Evolutionary conservation across 345 rosid species (phyloP).

Genomic region (Jatropha curcas): DNA sequence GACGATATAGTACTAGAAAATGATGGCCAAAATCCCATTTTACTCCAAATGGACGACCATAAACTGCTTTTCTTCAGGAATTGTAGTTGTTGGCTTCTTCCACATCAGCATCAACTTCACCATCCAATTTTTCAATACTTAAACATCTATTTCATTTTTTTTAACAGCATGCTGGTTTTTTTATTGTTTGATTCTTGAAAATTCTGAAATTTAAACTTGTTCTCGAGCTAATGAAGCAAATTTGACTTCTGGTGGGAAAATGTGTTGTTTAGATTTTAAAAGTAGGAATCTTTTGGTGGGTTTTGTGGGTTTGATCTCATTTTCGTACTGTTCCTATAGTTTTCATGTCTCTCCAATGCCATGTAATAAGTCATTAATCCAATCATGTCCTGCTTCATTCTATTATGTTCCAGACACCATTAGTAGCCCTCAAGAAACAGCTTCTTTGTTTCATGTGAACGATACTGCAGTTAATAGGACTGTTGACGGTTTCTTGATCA

Average conservation of each 20-base stretch:
- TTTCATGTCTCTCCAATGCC: constrained; percentile 19
- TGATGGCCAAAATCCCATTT: neutral
- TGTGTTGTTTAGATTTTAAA: constrained; percentile 7
- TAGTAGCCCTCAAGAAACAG: constrained; percentile 24
- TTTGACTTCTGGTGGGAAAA: constrained; percentile 13
- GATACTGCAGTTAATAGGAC: constrained; percentile 18
- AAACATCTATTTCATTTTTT: neutral
- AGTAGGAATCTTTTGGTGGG: constrained; percentile 6
- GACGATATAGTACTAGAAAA: no score
- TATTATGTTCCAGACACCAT: constrained; percentile 23
- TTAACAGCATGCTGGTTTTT: neutral
- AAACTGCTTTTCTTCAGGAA: neutral
- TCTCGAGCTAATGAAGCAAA: neutral
- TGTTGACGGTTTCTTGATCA: constrained; percentile 31
- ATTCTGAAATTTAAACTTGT: neutral
- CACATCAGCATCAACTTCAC: constrained; percentile 3
- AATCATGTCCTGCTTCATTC: constrained; percentile 33
- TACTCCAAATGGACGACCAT: neutral
- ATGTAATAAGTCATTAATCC: constrained; percentile 26
- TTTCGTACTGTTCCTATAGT: neutral
- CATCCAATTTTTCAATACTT: neutral
- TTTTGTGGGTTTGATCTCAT: constrained; percentile 10
- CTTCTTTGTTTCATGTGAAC: constrained; percentile 30
- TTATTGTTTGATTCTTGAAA: neutral
- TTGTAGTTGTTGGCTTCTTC: neutral